Evolutionary conservation across 2,329 filamentous ascomycete genomes (phyloP).

Genomic region (Verticillium tricorpus): DNA sequence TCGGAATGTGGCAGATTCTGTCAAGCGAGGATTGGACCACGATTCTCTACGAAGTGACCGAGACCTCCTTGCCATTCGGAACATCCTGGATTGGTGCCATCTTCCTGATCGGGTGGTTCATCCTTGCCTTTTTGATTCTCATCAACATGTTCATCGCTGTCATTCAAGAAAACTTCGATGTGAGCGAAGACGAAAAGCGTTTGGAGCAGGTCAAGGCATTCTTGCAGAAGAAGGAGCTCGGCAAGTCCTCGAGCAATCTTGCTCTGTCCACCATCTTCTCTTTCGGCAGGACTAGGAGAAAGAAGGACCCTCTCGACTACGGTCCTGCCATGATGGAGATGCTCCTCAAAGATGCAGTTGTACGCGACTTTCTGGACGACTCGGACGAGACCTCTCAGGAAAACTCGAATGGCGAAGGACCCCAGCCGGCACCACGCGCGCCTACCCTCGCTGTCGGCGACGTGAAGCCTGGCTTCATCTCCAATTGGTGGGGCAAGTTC

Average conservation of each 20-base stretch:
- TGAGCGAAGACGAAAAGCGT: slow-evolving; percentile 96
- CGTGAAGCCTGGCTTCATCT: slow-evolving; percentile 54
- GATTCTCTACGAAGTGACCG: slow-evolving; percentile 78
- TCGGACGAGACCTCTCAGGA: slow-evolving; percentile 41
- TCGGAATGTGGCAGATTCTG: slow-evolving; percentile 96
- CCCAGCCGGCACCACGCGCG: slow-evolving; percentile 24
- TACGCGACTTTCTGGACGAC: slow-evolving; percentile 90
- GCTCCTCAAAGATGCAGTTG: slow-evolving; percentile 92
- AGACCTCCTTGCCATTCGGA: slow-evolving; percentile 56
- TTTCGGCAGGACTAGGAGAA: slow-evolving; percentile 53
- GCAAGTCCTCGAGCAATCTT: slow-evolving; percentile 66
- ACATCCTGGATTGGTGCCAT: slow-evolving; percentile 92
- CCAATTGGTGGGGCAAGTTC: slow-evolving; percentile 58
- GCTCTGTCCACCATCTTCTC: slow-evolving; percentile 69
- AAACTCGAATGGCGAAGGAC: slow-evolving; percentile 24
- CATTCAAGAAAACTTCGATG: slow-evolving; percentile 98
- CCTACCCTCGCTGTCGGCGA: slow-evolving; percentile 32
- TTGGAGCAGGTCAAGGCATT: slow-evolving; percentile 95
- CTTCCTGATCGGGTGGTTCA: slow-evolving; percentile 94
- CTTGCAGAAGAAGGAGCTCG: slow-evolving; percentile 83
- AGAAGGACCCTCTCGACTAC: slow-evolving; percentile 83
- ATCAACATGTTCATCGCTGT: slow-evolving; percentile 99
- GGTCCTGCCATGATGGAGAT: slow-evolving; percentile 91
- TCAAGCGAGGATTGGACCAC: slow-evolving; percentile 95
- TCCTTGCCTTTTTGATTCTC: slow-evolving; percentile 89